Percentiles rank a stretch among this genome's conserved stretches.
Evolutionary conservation across 176 grass and related monocot genomes (phyloP).

Genomic region (Hordeum marinum): DNA sequence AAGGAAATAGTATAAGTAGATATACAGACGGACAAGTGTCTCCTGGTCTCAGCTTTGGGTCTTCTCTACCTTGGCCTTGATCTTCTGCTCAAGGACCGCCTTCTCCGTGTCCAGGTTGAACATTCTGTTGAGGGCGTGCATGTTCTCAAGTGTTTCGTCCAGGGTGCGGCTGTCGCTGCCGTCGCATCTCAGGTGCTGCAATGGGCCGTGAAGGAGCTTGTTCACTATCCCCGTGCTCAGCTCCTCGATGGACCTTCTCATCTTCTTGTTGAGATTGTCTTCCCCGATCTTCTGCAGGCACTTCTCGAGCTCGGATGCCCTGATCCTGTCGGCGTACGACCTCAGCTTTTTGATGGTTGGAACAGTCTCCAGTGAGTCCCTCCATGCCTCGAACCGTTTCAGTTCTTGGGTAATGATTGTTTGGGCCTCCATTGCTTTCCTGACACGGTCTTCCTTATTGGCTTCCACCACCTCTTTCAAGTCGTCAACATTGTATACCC

Average conservation of each 20-base stretch:
- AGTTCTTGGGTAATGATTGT: constrained; percentile 70
- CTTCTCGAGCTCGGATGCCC: constrained; percentile 76
- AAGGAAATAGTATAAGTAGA: constrained; percentile 30
- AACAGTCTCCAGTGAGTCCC: constrained; percentile 75
- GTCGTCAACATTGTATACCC: constrained; percentile 81
- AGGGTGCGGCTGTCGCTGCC: constrained; percentile 77
- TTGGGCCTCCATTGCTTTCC: constrained; percentile 84
- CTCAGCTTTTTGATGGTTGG: constrained; percentile 91
- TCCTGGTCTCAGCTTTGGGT: constrained; percentile 49
- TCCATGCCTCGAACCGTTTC: constrained; percentile 70
- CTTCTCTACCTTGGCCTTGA: constrained; percentile 94
- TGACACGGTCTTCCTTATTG: constrained; percentile 80
- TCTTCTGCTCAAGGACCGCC: constrained; percentile 72
- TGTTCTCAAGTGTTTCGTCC: constrained; percentile 76
- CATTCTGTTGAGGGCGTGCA: constrained; percentile 85
- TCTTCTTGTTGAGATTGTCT: constrained; percentile 65
- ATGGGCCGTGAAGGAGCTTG: constrained; percentile 80
- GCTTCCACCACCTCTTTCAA: constrained; percentile 90
- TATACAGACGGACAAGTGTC: constrained; percentile 29
- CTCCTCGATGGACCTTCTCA: constrained; percentile 74
- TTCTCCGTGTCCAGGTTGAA: constrained; percentile 79
- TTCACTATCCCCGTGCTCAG: constrained; percentile 76
- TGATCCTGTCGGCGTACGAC: constrained; percentile 77
- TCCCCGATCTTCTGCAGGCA: constrained; percentile 79
- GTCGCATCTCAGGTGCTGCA: constrained; percentile 86